Evolutionary conservation across 1,284 basidiomycete genomes (phyloP).

Genomic region (Austroboletus niveus): DNA sequence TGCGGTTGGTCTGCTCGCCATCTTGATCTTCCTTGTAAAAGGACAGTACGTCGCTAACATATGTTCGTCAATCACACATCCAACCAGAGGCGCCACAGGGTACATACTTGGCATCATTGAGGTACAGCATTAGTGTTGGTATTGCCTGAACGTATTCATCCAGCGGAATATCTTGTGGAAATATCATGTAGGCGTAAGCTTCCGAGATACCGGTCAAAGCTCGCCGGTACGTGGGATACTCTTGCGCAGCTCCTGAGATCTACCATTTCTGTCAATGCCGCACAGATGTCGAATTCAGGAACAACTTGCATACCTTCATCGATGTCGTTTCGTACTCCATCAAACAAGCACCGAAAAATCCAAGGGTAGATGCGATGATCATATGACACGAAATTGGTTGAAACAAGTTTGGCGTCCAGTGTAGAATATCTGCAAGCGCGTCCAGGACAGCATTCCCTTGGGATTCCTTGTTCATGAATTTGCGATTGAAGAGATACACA

Average conservation of each 20-base stretch:
- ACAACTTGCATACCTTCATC: conserved; percentile 10
- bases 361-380: conserved; percentile 26
- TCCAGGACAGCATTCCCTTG: conserved; percentile 27
- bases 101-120: conserved; percentile 35
- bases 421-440: conserved; percentile 26
- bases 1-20: conserved; percentile 34
- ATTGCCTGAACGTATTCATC: conserved; percentile 34
- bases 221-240: conserved; percentile 32
- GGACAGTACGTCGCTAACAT: conserved; percentile 39
- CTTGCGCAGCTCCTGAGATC: conserved; percentile 12
- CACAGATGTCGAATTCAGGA: neutral
- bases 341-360: conserved; percentile 24
- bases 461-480: conserved; percentile 14
- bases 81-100: neutral
- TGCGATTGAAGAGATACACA: conserved; percentile 25
- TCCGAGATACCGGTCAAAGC: conserved; percentile 30
- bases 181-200: conserved; percentile 31
- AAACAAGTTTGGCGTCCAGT: conserved; percentile 13
- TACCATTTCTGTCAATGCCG: neutral
- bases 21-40: conserved; percentile 42
- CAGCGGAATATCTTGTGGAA: conserved; percentile 24
- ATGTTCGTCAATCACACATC: neutral
- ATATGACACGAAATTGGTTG: conserved; percentile 16
- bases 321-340: conserved; percentile 28
- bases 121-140: conserved; percentile 31